Evolutionary conservation across 2,329 filamentous ascomycete species (phyloP).

Genomic region (Nothopassalora personata): DNA sequence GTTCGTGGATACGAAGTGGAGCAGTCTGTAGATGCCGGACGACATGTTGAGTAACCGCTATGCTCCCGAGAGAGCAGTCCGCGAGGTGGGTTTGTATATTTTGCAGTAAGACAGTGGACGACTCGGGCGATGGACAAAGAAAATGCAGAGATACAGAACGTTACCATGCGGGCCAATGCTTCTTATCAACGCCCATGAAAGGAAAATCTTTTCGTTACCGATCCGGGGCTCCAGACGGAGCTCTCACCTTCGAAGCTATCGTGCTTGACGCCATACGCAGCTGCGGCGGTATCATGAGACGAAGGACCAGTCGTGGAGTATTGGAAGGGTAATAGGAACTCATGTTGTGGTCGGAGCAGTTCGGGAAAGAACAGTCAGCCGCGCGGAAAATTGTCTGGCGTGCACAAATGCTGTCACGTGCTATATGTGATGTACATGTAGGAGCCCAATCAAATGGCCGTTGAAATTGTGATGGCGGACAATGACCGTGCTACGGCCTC

Average conservation of each 20-base stretch:
- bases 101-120: background rate
- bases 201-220: constrained; percentile 12
- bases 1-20: constrained; percentile 22
- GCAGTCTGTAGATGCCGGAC: constrained; percentile 21
- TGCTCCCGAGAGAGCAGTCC: background rate
- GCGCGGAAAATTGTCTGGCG: background rate
- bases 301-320: background rate
- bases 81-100: background rate
- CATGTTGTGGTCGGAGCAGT: background rate
- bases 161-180: background rate
- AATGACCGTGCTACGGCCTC: background rate
- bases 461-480: background rate
- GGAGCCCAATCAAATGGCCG: background rate
- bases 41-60: constrained; percentile 5
- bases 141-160: background rate
- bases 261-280: background rate
- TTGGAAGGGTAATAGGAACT: background rate
- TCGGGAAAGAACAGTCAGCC: background rate
- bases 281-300: background rate
- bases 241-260: background rate
- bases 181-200: constrained; percentile 14
- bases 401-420: background rate
- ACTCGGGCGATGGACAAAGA: background rate
- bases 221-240: background rate
- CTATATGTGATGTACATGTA: too few species aligned